Conservation (phyloP, 75 land plant species). For the Picea sitchensis region DNA sequence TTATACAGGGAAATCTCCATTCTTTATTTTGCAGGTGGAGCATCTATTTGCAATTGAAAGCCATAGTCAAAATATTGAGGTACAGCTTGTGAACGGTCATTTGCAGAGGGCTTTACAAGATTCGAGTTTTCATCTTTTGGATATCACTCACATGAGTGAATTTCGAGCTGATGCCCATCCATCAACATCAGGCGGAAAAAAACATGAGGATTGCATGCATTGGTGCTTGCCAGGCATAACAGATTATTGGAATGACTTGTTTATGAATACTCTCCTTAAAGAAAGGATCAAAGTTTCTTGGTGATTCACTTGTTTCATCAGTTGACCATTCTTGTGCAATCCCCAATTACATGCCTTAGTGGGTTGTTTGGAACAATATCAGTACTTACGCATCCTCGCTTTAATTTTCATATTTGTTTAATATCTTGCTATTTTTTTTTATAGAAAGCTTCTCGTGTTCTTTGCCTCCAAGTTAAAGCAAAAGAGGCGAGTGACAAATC, state of each 20-base stretch:
- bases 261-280: conserved; percentile 16
- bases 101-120: conserved; percentile 46
- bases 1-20: background rate
- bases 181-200: conserved; percentile 67
- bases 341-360: no score
- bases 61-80: conserved; percentile 69
- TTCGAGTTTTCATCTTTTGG: conserved; percentile 54
- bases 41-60: conserved; percentile 49
- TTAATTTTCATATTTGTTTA: no score
- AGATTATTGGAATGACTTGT: conserved; percentile 88
- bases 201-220: conserved; percentile 95
- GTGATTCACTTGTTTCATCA: no score
- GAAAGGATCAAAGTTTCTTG: no score
- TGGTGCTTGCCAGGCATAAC: conserved; percentile 93
- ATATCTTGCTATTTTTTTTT: no score
- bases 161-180: conserved; percentile 94
- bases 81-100: conserved; percentile 58
- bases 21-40: conserved; percentile 46
- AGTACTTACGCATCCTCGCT: no score
- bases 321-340: no score
- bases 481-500: no score
- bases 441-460: no score
- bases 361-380: no score
- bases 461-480: no score
- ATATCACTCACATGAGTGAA: conserved; percentile 76